Conservation (phyloP, 129 eudicot species). For the Erigeron canadensis region DNA sequence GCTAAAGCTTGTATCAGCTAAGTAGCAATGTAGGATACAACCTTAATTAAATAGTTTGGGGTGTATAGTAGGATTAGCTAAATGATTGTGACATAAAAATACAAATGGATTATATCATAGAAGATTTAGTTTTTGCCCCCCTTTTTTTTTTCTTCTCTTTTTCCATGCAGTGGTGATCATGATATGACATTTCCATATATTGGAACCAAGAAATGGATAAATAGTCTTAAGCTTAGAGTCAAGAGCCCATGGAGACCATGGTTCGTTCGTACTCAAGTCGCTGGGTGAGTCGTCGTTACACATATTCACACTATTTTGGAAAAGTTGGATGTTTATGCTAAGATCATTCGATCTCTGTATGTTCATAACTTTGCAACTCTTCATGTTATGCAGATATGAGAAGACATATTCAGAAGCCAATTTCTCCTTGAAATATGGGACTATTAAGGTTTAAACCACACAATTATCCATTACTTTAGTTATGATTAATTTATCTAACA, state of each 20-base stretch:
- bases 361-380: neutral
- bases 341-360: too few species aligned
- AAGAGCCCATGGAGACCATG: slow-evolving; percentile 40
- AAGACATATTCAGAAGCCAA: slow-evolving; percentile 29
- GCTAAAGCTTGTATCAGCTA: too few species aligned
- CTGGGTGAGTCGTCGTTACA: slow-evolving; percentile 29
- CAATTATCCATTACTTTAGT: too few species aligned
- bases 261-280: slow-evolving; percentile 38
- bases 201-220: slow-evolving; percentile 30
- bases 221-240: slow-evolving; percentile 26
- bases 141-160: neutral
- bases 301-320: neutral
- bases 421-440: slow-evolving; percentile 27
- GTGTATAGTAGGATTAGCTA: too few species aligned
- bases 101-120: too few species aligned
- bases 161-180: slow-evolving; percentile 31
- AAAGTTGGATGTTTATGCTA: too few species aligned
- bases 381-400: slow-evolving; percentile 9
- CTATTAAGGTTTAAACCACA: slow-evolving; percentile 29
- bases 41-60: too few species aligned
- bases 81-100: too few species aligned
- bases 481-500: too few species aligned
- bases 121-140: neutral
- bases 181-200: slow-evolving; percentile 34
- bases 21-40: too few species aligned